Percentiles rank a stretch among this genome's conserved stretches.
phyloP scores from a whole-genome alignment of 2,329 filamentous ascomycete genomes.

The Rosellinia necatrix region DNA sequence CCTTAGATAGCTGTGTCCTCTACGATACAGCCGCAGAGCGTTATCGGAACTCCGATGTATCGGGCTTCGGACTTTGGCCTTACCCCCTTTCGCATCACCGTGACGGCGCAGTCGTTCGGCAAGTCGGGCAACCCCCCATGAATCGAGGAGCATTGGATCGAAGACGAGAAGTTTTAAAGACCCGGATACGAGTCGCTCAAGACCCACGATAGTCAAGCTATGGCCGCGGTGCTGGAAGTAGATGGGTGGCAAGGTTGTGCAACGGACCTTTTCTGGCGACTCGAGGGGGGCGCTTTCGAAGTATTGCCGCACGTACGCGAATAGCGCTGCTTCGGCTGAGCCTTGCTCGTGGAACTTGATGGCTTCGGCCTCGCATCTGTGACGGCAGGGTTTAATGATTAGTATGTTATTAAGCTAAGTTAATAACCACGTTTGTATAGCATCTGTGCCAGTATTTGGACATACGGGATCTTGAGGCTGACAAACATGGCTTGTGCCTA shows the following conservation, averaged over 20 bases:
- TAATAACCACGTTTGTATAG: background rate
- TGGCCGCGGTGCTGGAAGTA: slow-evolving; percentile 91
- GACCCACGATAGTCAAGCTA: slow-evolving; percentile 86
- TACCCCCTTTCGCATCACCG: background rate
- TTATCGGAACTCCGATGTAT: slow-evolving; percentile 52
- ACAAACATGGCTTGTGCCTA: slow-evolving; percentile 80
- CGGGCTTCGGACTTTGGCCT: slow-evolving; percentile 40
- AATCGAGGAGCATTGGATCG: slow-evolving; percentile 81
- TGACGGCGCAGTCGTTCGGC: slow-evolving; percentile 45
- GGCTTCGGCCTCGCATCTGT: slow-evolving; percentile 65
- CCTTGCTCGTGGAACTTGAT: slow-evolving; percentile 56
- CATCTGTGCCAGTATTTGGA: slow-evolving; percentile 15
- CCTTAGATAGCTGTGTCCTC: slow-evolving; percentile 68
- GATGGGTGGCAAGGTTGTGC: slow-evolving; percentile 77
- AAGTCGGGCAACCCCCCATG: slow-evolving; percentile 64
- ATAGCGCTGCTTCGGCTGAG: slow-evolving; percentile 60
- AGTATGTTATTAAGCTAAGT: background rate
- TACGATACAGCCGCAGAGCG: slow-evolving; percentile 73
- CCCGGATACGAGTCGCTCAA: slow-evolving; percentile 72
- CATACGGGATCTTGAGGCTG: slow-evolving; percentile 69
- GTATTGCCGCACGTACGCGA: slow-evolving; percentile 72
- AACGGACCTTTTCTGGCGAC: slow-evolving; percentile 64
- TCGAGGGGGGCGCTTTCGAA: slow-evolving; percentile 64
- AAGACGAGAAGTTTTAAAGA: slow-evolving; percentile 78
- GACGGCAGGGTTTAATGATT: slow-evolving; percentile 11